Evolutionary conservation across 1,284 basidiomycete species (phyloP).

Genomic region (Ganoderma sinense): DNA sequence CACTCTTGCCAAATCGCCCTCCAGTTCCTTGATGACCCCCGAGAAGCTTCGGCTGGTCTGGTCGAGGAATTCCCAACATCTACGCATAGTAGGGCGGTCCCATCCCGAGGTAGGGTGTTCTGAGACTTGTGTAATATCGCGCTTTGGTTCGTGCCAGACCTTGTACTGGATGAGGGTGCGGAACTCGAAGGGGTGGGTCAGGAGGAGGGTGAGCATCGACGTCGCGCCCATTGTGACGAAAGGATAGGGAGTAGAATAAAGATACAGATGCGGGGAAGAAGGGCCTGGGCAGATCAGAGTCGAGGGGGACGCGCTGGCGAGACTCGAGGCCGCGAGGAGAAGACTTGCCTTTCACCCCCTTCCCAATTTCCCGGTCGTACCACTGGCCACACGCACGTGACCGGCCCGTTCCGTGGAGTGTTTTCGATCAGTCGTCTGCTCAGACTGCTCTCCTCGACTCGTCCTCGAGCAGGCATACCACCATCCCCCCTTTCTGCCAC

Average conservation of each 20-base stretch:
- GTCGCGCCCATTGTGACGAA: slow-evolving; percentile 42
- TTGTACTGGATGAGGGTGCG: slow-evolving; percentile 81
- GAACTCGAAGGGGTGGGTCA: slow-evolving; percentile 84
- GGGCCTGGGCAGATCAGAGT: slow-evolving; percentile 10
- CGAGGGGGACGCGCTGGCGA: slow-evolving; percentile 10
- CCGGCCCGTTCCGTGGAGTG: background rate
- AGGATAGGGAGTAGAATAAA: slow-evolving; percentile 16
- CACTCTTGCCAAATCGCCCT: slow-evolving; percentile 92
- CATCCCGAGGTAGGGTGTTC: slow-evolving; percentile 83
- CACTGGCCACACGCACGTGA: slow-evolving; percentile 23
- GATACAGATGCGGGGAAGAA: slow-evolving; percentile 9
- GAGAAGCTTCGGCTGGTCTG: slow-evolving; percentile 91
- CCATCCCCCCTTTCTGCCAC: background rate
- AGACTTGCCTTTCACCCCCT: background rate
- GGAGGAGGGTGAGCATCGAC: slow-evolving; percentile 59
- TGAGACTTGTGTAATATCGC: slow-evolving; percentile 78
- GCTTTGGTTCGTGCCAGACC: slow-evolving; percentile 79
- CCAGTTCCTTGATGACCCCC: slow-evolving; percentile 95
- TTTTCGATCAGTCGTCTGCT: background rate
- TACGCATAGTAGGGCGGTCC: slow-evolving; percentile 85
- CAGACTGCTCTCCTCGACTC: background rate
- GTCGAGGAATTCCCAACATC: slow-evolving; percentile 94
- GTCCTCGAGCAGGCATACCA: background rate
- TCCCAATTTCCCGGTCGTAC: slow-evolving; percentile 19
- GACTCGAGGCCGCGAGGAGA: background rate